phyloP scores from a whole-genome alignment of 257 asterid genomes.

The Ilex asprella region DNA sequence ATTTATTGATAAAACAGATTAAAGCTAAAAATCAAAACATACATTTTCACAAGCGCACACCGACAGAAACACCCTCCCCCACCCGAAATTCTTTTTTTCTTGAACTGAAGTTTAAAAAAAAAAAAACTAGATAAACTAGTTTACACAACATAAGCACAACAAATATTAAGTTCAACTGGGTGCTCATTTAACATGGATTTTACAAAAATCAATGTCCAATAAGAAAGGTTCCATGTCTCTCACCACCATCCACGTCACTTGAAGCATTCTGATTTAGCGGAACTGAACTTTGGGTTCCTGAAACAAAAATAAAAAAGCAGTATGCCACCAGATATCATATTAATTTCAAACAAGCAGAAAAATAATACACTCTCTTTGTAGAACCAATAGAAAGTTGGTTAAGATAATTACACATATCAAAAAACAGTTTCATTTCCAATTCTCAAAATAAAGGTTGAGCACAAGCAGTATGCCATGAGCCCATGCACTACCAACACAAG shows the following conservation, averaged over 20 bases:
- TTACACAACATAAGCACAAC: too few relatives aligned
- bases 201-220: neutral
- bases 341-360: slow-evolving; percentile 1
- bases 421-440: slow-evolving; percentile 8
- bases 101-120: too few relatives aligned
- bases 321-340: neutral
- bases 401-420: slow-evolving; percentile 6
- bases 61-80: too few relatives aligned
- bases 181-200: too few relatives aligned
- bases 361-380: slow-evolving; percentile 1
- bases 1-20: too few relatives aligned
- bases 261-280: slow-evolving; percentile 25
- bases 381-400: neutral
- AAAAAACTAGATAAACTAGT: too few relatives aligned
- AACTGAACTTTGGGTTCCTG: slow-evolving; percentile 43
- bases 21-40: too few relatives aligned
- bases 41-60: too few relatives aligned
- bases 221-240: slow-evolving; percentile 25
- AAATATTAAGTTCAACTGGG: too few relatives aligned
- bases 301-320: slow-evolving; percentile 12
- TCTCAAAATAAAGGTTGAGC: neutral
- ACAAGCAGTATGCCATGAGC: too few relatives aligned
- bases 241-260: slow-evolving; percentile 48
- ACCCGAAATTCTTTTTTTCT: too few relatives aligned
- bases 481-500: too few relatives aligned